Conservation (phyloP, 805 yeast genomes). For the Scheffersomyces amazonensis region DNA sequence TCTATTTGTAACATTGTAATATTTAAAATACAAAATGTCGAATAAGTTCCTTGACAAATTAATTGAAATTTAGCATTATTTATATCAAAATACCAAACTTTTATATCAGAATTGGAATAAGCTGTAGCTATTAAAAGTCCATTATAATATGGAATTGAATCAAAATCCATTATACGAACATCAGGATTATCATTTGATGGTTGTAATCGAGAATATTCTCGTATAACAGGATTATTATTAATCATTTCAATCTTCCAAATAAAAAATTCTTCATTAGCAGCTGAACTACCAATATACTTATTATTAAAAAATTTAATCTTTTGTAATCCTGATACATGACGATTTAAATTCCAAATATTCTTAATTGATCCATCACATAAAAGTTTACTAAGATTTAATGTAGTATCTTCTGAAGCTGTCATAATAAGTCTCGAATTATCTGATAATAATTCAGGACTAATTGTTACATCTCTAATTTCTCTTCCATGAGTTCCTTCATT, state of each 20-base stretch:
- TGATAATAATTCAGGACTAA: slow-evolving; percentile 32
- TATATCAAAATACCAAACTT: slow-evolving; percentile 55
- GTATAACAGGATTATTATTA: slow-evolving; percentile 41
- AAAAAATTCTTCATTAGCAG: slow-evolving; percentile 86
- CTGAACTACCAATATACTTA: slow-evolving; percentile 46
- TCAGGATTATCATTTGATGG: slow-evolving; percentile 67
- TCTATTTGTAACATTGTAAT: slow-evolving; percentile 42
- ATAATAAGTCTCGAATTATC: slow-evolving; percentile 46
- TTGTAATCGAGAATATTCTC: slow-evolving; percentile 50
- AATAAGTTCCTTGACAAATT: slow-evolving; percentile 51
- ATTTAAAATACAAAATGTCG: slow-evolving; percentile 75
- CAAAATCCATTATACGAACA: slow-evolving; percentile 86
- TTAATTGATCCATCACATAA: slow-evolving; percentile 38
- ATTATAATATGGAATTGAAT: slow-evolving; percentile 33
- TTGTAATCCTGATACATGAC: slow-evolving; percentile 89
- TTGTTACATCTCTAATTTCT: slow-evolving; percentile 75
- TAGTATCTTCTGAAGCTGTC: slow-evolving; percentile 89
- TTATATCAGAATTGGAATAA: slow-evolving; percentile 81
- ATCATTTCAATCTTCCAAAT: slow-evolving; percentile 63
- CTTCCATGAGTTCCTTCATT: slow-evolving; percentile 84
- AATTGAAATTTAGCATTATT: slow-evolving; percentile 35
- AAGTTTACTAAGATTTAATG: slow-evolving; percentile 56
- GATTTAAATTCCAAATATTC: slow-evolving; percentile 61
- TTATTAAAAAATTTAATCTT: slow-evolving; percentile 59
- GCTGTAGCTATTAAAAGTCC: slow-evolving; percentile 65